phyloP scores from a whole-genome alignment of 2,329 filamentous ascomycete species.

The Diaporthe amygdali region DNA sequence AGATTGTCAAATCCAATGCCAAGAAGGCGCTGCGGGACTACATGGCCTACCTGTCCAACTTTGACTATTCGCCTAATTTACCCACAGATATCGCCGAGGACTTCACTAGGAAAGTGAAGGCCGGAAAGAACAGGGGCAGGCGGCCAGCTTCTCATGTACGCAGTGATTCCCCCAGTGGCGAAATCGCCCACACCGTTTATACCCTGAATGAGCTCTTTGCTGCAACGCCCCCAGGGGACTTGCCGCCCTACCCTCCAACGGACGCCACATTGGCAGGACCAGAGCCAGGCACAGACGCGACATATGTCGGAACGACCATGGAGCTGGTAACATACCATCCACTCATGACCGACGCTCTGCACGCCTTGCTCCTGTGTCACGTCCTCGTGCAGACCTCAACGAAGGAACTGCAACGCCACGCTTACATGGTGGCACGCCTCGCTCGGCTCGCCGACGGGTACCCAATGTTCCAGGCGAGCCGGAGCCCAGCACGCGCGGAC shows the following conservation, averaged over 20 bases:
- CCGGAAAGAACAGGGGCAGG: slow-evolving; percentile 54
- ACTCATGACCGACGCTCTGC: slow-evolving; percentile 77
- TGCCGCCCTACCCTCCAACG: slow-evolving; percentile 69
- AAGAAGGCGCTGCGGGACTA: slow-evolving; percentile 80
- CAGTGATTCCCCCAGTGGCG: slow-evolving; percentile 14
- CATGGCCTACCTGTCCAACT: slow-evolving; percentile 70
- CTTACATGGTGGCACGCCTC: slow-evolving; percentile 80
- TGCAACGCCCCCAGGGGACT: slow-evolving; percentile 66
- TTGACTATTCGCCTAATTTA: slow-evolving; percentile 80
- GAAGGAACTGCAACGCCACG: slow-evolving; percentile 79
- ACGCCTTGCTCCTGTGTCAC: slow-evolving; percentile 79
- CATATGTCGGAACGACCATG: slow-evolving; percentile 41
- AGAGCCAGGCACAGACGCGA: slow-evolving; percentile 32
- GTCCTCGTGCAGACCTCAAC: slow-evolving; percentile 78
- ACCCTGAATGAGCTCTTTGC: slow-evolving; percentile 71
- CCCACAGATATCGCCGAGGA: slow-evolving; percentile 64
- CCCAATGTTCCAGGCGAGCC: slow-evolving; percentile 76
- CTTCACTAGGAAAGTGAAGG: slow-evolving; percentile 61
- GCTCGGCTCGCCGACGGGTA: slow-evolving; percentile 78
- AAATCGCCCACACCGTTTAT: slow-evolving; percentile 46
- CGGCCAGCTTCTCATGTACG: slow-evolving; percentile 38
- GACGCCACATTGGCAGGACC: slow-evolving; percentile 38
- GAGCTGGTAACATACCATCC: slow-evolving; percentile 83
- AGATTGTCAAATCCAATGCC: slow-evolving; percentile 74
- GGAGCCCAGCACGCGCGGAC: slow-evolving; percentile 75